Evolutionary conservation across 495 filamentous ascomycete genomes (phyloP).

Genomic region (Penicillium flavigenum): DNA sequence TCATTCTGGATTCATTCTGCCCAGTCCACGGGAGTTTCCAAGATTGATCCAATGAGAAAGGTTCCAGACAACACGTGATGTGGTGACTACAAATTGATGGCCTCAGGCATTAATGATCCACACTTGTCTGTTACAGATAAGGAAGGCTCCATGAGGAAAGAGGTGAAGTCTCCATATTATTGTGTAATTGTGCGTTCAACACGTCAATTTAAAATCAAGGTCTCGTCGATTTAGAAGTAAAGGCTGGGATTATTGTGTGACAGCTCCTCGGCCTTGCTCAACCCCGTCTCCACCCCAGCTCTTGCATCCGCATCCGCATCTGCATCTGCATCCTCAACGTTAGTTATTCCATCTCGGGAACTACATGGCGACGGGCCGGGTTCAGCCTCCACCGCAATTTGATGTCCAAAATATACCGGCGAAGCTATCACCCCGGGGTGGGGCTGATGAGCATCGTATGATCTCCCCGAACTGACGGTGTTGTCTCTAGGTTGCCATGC

Average conservation of each 20-base stretch:
- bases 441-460: slow-evolving; percentile 15
- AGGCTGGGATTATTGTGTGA: slow-evolving; percentile 23
- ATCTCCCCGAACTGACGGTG: slow-evolving; percentile 6
- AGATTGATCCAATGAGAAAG: too few species aligned
- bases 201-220: slow-evolving; percentile 24
- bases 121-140: slow-evolving; percentile 21
- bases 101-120: not conserved
- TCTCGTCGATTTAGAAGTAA: slow-evolving; percentile 21
- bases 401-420: slow-evolving; percentile 11
- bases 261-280: slow-evolving; percentile 21
- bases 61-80: not conserved
- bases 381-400: slow-evolving; percentile 4
- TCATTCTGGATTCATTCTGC: not conserved
- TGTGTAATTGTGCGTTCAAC: not conserved
- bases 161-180: not conserved
- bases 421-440: slow-evolving; percentile 12
- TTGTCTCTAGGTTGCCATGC: slow-evolving; percentile 15
- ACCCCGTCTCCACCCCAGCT: not conserved
- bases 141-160: slow-evolving; percentile 10
- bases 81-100: not conserved
- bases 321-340: slow-evolving; percentile 8
- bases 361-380: slow-evolving; percentile 11
- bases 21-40: too few species aligned
- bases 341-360: not conserved
- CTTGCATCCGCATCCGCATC: not conserved